These are phyloP conservation scores for Calonectria pseudoturangicola DNA, from an alignment of 2,329 filamentous ascomycete genomes.

Conservation along the genomic window DNA sequence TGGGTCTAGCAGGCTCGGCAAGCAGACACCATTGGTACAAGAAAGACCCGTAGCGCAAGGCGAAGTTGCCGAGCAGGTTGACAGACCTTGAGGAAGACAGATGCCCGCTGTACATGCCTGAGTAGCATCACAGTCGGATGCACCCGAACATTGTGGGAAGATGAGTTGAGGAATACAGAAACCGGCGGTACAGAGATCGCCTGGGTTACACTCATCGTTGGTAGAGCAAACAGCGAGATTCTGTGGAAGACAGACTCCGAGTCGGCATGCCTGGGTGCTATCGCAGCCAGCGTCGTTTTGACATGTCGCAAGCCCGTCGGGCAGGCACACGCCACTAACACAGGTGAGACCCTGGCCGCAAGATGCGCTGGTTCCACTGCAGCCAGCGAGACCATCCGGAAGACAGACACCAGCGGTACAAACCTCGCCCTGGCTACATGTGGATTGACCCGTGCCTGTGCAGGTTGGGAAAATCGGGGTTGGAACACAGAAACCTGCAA, in stretches of 20 bases:
- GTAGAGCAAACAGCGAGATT: background rate
- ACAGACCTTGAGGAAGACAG: slow-evolving; percentile 6
- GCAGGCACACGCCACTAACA: slow-evolving; percentile 1
- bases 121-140: background rate
- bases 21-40: slow-evolving; percentile 2
- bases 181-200: slow-evolving; percentile 4
- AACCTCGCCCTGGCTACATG: background rate
- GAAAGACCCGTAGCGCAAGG: slow-evolving; percentile 3
- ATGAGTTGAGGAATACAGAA: slow-evolving; percentile 21
- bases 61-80: background rate
- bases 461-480: background rate
- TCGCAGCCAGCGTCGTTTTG: background rate
- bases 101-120: slow-evolving; percentile 15
- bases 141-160: slow-evolving; percentile 3
- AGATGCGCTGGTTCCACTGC: background rate
- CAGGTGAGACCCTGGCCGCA: slow-evolving; percentile 20
- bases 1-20: background rate
- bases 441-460: background rate
- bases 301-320: background rate
- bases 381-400: background rate
- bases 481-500: slow-evolving; percentile 25
- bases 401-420: slow-evolving; percentile 27
- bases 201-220: slow-evolving; percentile 1
- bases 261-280: background rate
- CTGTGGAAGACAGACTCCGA: slow-evolving; percentile 13